These are phyloP conservation scores for Neurospora sp. DNA, from an alignment of 495 filamentous ascomycete species.

Conservation along the genomic window DNA sequence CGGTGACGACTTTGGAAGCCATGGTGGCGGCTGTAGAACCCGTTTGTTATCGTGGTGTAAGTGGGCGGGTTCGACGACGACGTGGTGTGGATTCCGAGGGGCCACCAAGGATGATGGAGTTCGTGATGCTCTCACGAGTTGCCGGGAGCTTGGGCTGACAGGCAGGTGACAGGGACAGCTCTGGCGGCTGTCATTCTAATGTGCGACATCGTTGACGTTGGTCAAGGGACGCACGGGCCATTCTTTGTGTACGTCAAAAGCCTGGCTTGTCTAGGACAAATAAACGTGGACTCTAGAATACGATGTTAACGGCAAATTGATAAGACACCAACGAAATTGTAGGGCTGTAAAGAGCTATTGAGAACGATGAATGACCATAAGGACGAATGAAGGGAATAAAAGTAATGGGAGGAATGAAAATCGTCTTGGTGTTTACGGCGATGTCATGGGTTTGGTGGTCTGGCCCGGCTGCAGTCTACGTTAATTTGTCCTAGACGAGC, in stretches of 20 bases:
- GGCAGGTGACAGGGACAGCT: not conserved
- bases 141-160: not conserved
- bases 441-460: no score
- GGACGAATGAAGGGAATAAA: no score
- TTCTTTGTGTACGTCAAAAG: not conserved
- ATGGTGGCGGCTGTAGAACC: conserved; percentile 26
- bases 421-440: no score
- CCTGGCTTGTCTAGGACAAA: not conserved
- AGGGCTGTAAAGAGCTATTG: no score
- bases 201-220: not conserved
- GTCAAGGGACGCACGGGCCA: not conserved
- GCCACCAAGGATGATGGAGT: not conserved
- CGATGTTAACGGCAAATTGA: no score
- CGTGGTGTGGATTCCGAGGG: not conserved
- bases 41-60: not conserved
- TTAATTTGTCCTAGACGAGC: not conserved
- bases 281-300: no score
- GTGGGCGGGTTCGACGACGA: not conserved
- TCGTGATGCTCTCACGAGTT: not conserved
- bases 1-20: conserved; percentile 45
- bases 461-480: no score
- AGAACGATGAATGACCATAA: no score
- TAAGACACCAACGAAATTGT: no score
- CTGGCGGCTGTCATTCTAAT: not conserved
- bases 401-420: no score